Evolutionary conservation across 495 filamentous ascomycete species (phyloP), one percentile per base, ranked within the genome.

Genomic region (Copromyces sp.): DNA sequence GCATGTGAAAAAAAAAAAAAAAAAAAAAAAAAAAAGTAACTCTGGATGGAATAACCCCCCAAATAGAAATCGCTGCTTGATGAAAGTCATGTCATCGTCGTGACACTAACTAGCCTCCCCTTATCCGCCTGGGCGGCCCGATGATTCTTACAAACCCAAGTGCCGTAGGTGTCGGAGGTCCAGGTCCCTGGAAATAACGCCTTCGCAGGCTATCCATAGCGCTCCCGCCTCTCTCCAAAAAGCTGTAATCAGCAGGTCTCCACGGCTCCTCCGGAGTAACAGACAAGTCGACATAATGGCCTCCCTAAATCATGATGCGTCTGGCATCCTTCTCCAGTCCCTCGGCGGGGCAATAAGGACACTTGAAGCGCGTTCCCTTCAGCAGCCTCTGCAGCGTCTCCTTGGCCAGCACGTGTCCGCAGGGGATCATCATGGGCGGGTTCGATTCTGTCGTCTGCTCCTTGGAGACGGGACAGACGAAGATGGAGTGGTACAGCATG

Each of bases 381-480:
- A 90, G 90, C 44, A 97, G 80, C 71, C 88, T 87, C 73, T 89
- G 87, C 68, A 99, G 82, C 7, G 90, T 92, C 81, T 98, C 95
- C 71, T 90, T 87, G 20, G 93, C 92, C 71, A 99, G 90, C 39
- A 98, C 95, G 80, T 99, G 95, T 8, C 95, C 95, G 77, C 95
- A 99, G 3, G 94, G 94, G 81, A 99, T 91, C 89, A 98, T 97
- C 91, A 98, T 95, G 2, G 95, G 95, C 20, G 95, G 95, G 80
- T 98, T 99, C 20, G 84, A 80, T 76, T 98, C 95, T 0, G 94
- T 98, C 0, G 92, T 93, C 80, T 99, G 95, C 75, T 96, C 96
- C 82, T 97, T 98, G 74, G 90, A 92, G 14, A 99, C 96, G 4
- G 95, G 95, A 77, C 95, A 99, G 39, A 99, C 95, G 77, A 99